These are phyloP conservation scores for Penicillium waksmanii DNA, from an alignment of 495 filamentous ascomycete species.

Conservation along the genomic window DNA sequence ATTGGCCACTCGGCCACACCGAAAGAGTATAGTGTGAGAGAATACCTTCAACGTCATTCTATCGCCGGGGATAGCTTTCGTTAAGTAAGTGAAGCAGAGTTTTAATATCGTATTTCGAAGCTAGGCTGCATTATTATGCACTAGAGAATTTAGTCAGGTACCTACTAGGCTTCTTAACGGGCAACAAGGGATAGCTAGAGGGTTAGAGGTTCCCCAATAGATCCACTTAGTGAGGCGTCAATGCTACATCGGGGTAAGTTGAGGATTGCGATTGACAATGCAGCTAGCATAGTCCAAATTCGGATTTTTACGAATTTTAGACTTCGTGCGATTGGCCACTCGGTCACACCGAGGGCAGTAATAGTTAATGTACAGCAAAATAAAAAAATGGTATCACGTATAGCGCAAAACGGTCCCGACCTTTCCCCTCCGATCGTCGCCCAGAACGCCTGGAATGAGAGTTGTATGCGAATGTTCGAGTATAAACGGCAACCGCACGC, in stretches of 20 bases:
- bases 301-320: background rate
- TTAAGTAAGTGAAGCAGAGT: no score
- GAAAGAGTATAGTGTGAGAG: no score
- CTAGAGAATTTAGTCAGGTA: background rate
- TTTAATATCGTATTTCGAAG: no score
- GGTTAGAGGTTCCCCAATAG: no score
- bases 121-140: background rate
- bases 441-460: conserved; percentile 5
- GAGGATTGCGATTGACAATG: background rate
- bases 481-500: conserved; percentile 19
- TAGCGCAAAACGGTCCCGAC: conserved; percentile 1
- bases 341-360: background rate
- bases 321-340: background rate
- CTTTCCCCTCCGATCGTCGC: background rate
- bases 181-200: no score
- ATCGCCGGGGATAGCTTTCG: no score
- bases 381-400: conserved; percentile 4
- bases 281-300: background rate
- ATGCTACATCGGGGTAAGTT: background rate
- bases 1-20: no score
- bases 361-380: background rate
- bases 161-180: no score
- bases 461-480: conserved; percentile 13
- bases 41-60: no score
- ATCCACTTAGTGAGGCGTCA: background rate